Evolutionary conservation across 495 filamentous ascomycete genomes (phyloP).

Genomic region (Patellaria atrata): DNA sequence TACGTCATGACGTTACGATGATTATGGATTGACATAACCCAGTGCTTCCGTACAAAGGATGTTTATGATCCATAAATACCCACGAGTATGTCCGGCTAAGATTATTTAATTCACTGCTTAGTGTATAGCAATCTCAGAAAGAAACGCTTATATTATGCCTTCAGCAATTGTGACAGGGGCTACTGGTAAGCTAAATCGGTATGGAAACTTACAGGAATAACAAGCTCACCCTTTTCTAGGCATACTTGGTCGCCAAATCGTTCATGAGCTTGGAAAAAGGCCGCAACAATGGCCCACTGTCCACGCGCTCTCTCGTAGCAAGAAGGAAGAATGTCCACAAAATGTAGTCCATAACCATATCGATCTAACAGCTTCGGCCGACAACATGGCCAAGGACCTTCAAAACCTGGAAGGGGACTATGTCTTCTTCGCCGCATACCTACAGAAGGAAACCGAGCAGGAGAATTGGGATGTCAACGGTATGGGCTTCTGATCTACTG

Average conservation of each 20-base stretch:
- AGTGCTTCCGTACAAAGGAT: no score
- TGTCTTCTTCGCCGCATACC: slow-evolving; percentile 22
- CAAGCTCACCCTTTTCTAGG: slow-evolving; percentile 8
- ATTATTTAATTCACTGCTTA: no score
- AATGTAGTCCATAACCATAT: slow-evolving; percentile 20
- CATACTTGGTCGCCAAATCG: slow-evolving; percentile 19
- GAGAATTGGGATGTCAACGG: slow-evolving; percentile 33
- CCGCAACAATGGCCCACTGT: slow-evolving; percentile 18
- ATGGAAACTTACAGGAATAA: no score
- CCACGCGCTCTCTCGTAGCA: slow-evolving; percentile 19
- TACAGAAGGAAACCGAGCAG: slow-evolving; percentile 28
- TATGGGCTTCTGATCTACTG: no score
- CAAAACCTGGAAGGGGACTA: slow-evolving; percentile 13
- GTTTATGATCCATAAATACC: no score
- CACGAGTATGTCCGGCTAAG: no score
- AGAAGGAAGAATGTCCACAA: slow-evolving; percentile 16
- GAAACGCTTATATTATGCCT: slow-evolving; percentile 13
- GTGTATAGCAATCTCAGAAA: no score
- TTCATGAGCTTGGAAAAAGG: slow-evolving; percentile 12
- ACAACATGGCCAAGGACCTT: slow-evolving; percentile 18
- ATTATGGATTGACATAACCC: no score
- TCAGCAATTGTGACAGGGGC: slow-evolving; percentile 21
- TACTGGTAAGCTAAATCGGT: slow-evolving; percentile 11
- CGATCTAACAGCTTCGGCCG: slow-evolving; percentile 15
- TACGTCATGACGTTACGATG: no score